Percentiles rank a stretch among this genome's conserved stretches.
These are phyloP conservation scores for Sarocladium oryzae DNA, from an alignment of 2,329 filamentous ascomycete species.

Conservation along the genomic window DNA sequence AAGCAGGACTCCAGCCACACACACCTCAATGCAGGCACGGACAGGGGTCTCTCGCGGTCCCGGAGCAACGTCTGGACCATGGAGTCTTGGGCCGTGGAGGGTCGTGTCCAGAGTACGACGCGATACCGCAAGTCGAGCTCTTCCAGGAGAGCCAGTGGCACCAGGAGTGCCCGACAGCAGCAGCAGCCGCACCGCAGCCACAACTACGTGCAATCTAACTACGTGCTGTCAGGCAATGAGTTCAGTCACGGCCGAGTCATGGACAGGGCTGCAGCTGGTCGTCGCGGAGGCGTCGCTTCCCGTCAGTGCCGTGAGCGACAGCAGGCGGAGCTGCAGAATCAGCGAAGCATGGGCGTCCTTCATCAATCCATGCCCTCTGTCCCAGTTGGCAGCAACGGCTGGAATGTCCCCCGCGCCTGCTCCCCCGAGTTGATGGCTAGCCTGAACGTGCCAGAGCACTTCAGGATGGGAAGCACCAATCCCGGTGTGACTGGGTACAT, in stretches of 20 bases:
- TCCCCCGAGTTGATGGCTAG: not conserved
- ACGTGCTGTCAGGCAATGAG: not conserved
- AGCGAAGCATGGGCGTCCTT: not conserved
- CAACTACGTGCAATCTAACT: not conserved
- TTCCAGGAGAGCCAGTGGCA: slow-evolving; percentile 15
- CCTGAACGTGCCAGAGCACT: not conserved
- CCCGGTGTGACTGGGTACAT: not conserved
- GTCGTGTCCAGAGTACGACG: slow-evolving; percentile 82
- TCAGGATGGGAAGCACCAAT: not conserved
- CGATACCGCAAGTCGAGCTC: slow-evolving; percentile 56
- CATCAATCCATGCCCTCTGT: not conserved
- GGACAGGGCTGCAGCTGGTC: slow-evolving; percentile 5
- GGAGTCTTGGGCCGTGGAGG: slow-evolving; percentile 57
- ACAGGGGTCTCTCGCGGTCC: slow-evolving; percentile 30
- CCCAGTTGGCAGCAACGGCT: not conserved
- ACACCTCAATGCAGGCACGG: slow-evolving; percentile 19
- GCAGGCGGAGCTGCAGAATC: not conserved
- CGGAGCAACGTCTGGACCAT: slow-evolving; percentile 75
- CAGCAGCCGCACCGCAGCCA: not conserved
- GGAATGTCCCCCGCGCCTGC: not conserved
- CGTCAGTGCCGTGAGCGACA: not conserved
- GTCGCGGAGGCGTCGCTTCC: not conserved
- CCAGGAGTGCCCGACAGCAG: not conserved
- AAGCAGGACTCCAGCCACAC: slow-evolving; percentile 24
- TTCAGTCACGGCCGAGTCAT: not conserved